Percentiles rank a stretch among this genome's conserved stretches.
These are phyloP conservation scores for Wickerhamomyces kurtzmanii DNA, from an alignment of 805 yeast species.

Conservation along the genomic window DNA sequence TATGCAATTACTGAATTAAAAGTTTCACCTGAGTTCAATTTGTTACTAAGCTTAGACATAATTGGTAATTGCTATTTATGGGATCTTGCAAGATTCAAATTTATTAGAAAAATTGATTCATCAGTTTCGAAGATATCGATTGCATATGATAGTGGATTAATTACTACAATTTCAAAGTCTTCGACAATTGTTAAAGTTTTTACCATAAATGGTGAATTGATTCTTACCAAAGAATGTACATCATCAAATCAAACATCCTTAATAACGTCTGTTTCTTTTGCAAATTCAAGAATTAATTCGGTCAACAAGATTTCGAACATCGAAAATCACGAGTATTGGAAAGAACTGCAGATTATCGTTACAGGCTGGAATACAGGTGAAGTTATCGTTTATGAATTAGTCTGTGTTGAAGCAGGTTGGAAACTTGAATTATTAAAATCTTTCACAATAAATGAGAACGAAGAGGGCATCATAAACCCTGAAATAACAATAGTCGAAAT, in stretches of 20 bases:
- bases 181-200: constrained; percentile 24
- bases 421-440: constrained; percentile 9
- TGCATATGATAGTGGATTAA: constrained; percentile 45
- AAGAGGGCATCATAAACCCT: constrained; percentile 5
- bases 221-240: constrained; percentile 16
- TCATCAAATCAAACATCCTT: constrained; percentile 6
- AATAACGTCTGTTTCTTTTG: constrained; percentile 19
- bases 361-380: constrained; percentile 25
- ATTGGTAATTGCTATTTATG: constrained; percentile 51
- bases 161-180: constrained; percentile 26
- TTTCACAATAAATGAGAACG: constrained; percentile 14
- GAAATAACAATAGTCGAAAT: constrained; percentile 22
- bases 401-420: constrained; percentile 15
- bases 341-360: constrained; percentile 22
- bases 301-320: constrained; percentile 14
- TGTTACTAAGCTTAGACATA: constrained; percentile 42
- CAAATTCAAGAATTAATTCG: constrained; percentile 15
- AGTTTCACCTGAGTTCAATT: constrained; percentile 41
- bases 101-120: constrained; percentile 28
- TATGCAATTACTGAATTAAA: constrained; percentile 33
- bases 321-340: constrained; percentile 28
- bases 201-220: constrained; percentile 44
- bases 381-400: constrained; percentile 21
- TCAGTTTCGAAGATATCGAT: constrained; percentile 27
- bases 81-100: constrained; percentile 48